Percentiles rank a stretch among this genome's conserved stretches.
Conservation (phyloP, 2,329 filamentous ascomycete genomes). For the Sclerotinia minor region DNA sequence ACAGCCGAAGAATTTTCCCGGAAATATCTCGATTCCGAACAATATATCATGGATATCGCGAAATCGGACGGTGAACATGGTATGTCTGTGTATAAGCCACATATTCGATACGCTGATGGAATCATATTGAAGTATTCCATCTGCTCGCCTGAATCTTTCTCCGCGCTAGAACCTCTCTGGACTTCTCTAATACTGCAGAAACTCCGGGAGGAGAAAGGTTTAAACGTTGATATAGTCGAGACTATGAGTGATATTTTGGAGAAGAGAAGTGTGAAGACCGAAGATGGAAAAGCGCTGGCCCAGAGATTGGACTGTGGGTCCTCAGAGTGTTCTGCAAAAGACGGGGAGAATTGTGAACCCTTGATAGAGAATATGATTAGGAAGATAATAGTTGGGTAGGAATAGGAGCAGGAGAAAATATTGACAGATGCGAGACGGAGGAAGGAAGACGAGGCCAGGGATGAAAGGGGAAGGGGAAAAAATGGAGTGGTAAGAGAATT, state of each 20-base stretch:
- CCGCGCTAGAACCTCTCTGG: not conserved
- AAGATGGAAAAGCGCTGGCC: constrained; percentile 7
- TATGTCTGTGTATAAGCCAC: rapidly evolving
- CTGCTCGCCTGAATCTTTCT: not conserved
- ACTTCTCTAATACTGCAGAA: not conserved
- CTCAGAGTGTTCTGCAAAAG: constrained; percentile 12
- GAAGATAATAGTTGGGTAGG: not conserved
- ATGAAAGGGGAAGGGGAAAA: not conserved
- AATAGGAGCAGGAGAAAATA: not conserved
- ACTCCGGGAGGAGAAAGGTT: not conserved
- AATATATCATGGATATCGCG: not conserved
- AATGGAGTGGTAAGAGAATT: constrained; percentile 8
- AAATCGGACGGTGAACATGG: not conserved
- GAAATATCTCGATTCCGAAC: not conserved
- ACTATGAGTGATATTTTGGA: constrained; percentile 20
- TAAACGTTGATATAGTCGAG: constrained; percentile 12
- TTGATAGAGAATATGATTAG: constrained; percentile 3
- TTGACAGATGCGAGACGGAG: not conserved
- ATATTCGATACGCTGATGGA: not conserved
- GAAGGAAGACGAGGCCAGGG: constrained; percentile 2
- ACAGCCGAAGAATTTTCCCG: not conserved
- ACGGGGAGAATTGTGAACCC: constrained; percentile 9
- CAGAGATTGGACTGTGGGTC: constrained; percentile 12
- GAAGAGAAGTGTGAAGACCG: constrained; percentile 11
- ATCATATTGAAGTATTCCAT: constrained; percentile 20